Evolutionary conservation across 306 rosid species (phyloP).

Genomic region (Cicer chorassanicum): DNA sequence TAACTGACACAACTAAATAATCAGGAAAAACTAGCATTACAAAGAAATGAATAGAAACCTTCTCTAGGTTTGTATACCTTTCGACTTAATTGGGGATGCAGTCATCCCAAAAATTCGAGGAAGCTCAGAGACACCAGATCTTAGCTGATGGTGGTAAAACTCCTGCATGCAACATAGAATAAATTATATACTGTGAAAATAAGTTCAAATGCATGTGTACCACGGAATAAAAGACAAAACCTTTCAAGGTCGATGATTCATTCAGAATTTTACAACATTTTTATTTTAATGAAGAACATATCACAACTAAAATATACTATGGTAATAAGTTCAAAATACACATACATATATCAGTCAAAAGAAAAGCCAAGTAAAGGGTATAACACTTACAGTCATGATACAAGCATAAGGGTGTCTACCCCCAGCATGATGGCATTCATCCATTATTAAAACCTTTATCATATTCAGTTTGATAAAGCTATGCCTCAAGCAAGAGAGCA

Average conservation of each 20-base stretch:
- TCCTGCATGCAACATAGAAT: constrained; percentile 57
- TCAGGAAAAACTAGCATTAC: neutral
- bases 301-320: constrained; percentile 18
- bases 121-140: constrained; percentile 50
- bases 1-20: neutral
- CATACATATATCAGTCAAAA: neutral
- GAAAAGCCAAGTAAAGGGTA: constrained; percentile 19
- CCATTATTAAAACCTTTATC: constrained; percentile 82
- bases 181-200: constrained; percentile 10
- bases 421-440: constrained; percentile 90
- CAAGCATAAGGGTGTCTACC: constrained; percentile 72
- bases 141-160: constrained; percentile 66
- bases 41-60: constrained; percentile 15
- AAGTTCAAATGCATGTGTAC: constrained; percentile 5
- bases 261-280: no score
- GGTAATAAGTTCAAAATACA: constrained; percentile 6
- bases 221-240: no score
- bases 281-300: neutral
- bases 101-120: constrained; percentile 94
- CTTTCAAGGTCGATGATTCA: no score
- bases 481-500: constrained; percentile 70
- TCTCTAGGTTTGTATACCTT: constrained; percentile 56
- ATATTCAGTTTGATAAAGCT: constrained; percentile 67
- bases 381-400: constrained; percentile 73
- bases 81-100: constrained; percentile 85